These are phyloP conservation scores for Diversispora eburnea DNA, from an alignment of 192 early-diverging fungal genomes.

Conservation along the genomic window DNA sequence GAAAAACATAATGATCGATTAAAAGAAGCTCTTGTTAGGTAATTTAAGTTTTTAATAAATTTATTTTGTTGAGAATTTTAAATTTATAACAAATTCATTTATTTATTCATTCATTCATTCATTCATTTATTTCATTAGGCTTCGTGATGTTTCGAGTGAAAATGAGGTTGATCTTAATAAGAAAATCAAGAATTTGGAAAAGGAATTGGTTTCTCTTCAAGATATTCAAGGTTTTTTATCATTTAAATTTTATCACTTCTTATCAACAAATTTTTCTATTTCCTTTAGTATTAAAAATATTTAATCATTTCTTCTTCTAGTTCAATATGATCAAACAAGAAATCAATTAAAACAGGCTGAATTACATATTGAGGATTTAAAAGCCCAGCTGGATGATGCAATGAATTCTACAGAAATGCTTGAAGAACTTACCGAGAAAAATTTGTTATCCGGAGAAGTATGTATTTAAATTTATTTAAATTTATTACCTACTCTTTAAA, in stretches of 20 bases:
- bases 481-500: constrained; percentile 28
- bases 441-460: constrained; percentile 66
- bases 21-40: constrained; percentile 80
- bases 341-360: constrained; percentile 64
- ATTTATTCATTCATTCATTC: no score
- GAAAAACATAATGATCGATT: constrained; percentile 83
- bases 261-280: background rate
- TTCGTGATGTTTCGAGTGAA: constrained; percentile 75
- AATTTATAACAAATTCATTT: constrained; percentile 5
- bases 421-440: constrained; percentile 78
- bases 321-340: constrained; percentile 51
- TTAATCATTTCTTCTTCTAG: constrained; percentile 19
- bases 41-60: constrained; percentile 15
- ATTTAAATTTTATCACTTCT: background rate
- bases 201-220: constrained; percentile 56
- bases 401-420: constrained; percentile 82
- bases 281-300: background rate
- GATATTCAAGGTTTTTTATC: constrained; percentile 50
- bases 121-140: constrained; percentile 31
- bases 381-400: constrained; percentile 75
- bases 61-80: no score
- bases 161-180: constrained; percentile 64
- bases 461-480: background rate
- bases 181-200: constrained; percentile 66
- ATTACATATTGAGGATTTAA: constrained; percentile 75